These are phyloP conservation scores for Penicillium cataractarum DNA, from an alignment of 495 filamentous ascomycete genomes.

Conservation along the genomic window DNA sequence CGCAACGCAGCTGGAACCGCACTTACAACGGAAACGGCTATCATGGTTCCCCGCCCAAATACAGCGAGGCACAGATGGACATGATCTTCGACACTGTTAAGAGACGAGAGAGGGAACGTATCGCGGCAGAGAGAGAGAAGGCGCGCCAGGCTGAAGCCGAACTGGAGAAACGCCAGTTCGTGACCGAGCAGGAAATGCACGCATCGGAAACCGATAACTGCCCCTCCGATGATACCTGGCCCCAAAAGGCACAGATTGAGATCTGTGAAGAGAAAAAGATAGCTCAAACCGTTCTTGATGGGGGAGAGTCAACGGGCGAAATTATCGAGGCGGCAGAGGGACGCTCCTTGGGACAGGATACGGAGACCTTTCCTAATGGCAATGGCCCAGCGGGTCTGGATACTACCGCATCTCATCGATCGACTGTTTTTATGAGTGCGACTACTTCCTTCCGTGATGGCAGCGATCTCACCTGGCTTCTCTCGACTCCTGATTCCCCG, in stretches of 20 bases:
- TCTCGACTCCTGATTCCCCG: neutral
- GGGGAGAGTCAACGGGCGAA: neutral
- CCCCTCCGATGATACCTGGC: slow-evolving; percentile 1
- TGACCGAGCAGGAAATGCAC: neutral
- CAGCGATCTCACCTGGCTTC: neutral
- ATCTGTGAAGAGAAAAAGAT: slow-evolving; percentile 9
- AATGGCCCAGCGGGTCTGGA: too few relatives aligned
- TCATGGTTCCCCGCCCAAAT: neutral
- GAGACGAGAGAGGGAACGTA: neutral
- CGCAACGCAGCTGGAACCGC: neutral
- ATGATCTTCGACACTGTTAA: neutral
- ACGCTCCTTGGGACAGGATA: neutral
- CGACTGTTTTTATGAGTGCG: neutral
- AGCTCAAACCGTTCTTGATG: slow-evolving; percentile 21
- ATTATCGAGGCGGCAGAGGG: neutral
- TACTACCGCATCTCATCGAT: neutral
- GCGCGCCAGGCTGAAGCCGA: neutral
- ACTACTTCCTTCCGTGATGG: neutral
- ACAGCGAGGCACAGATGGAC: neutral
- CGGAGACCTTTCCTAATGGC: too few relatives aligned
- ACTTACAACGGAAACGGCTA: neutral
- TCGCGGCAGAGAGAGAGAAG: neutral
- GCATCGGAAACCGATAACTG: neutral
- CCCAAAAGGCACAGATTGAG: slow-evolving; percentile 18
- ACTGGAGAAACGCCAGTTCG: neutral